Conservation (phyloP, 2,329 filamentous ascomycete genomes). For the Fusarium multiceps region DNA sequence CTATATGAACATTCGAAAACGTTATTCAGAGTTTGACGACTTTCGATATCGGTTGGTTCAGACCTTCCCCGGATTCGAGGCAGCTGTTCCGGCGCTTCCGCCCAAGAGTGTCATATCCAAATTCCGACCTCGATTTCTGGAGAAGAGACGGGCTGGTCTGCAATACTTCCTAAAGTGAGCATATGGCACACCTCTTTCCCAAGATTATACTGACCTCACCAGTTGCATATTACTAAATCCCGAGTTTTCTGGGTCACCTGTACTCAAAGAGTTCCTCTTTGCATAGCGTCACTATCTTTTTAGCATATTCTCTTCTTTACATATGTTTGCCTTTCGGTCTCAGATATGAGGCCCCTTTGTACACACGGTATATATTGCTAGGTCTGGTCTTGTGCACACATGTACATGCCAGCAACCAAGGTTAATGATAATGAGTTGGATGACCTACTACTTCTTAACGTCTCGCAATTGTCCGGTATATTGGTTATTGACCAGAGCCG, state of each 20-base stretch:
- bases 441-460: slow-evolving; percentile 19
- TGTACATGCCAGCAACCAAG: slow-evolving; percentile 26
- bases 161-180: slow-evolving; percentile 93
- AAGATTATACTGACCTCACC: slow-evolving; percentile 31
- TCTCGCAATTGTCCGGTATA: not conserved
- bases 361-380: slow-evolving; percentile 38
- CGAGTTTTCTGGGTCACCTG: slow-evolving; percentile 90
- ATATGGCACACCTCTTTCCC: not conserved
- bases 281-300: slow-evolving; percentile 53
- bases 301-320: slow-evolving; percentile 34
- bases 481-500: not conserved
- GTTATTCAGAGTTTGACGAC: slow-evolving; percentile 95
- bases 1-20: slow-evolving; percentile 71
- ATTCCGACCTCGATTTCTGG: slow-evolving; percentile 86
- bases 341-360: slow-evolving; percentile 35
- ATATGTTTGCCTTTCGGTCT: slow-evolving; percentile 36
- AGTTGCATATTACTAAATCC: slow-evolving; percentile 93
- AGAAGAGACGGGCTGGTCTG: slow-evolving; percentile 82
- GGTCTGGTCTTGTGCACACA: slow-evolving; percentile 27
- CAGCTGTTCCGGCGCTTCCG: slow-evolving; percentile 88
- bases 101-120: slow-evolving; percentile 91
- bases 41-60: slow-evolving; percentile 77
- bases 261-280: slow-evolving; percentile 92
- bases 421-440: slow-evolving; percentile 47
- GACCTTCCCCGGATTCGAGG: slow-evolving; percentile 86